Evolutionary conservation across 2,329 filamentous ascomycete genomes (phyloP).

Genomic region (Cladosporium velox): DNA sequence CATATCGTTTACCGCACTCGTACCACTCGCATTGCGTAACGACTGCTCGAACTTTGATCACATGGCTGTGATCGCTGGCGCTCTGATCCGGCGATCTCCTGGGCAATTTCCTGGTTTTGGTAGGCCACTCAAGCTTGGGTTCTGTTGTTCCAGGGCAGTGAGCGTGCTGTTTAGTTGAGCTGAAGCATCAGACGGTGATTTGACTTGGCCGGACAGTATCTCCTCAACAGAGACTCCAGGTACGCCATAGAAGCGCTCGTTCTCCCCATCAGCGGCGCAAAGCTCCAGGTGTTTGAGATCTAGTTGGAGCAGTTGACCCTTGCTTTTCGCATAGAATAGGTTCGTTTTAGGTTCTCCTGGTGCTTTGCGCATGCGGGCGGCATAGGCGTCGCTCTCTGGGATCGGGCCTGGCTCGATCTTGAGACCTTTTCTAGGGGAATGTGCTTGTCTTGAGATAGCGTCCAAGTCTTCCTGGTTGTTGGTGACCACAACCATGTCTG

Average conservation of each 20-base stretch:
- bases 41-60: not conserved
- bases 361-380: not conserved
- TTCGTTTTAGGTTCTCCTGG: not conserved
- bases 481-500: not conserved
- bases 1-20: too few species aligned
- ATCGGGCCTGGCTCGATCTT: not conserved
- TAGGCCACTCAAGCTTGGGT: not conserved
- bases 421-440: not conserved
- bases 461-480: not conserved
- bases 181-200: not conserved
- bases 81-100: not conserved
- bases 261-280: not conserved
- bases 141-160: not conserved
- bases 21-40: too few species aligned
- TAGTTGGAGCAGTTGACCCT: not conserved
- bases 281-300: not conserved
- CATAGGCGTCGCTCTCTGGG: not conserved
- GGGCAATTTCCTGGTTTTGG: not conserved
- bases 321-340: slow-evolving; percentile 1
- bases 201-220: not conserved
- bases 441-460: not conserved
- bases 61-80: not conserved
- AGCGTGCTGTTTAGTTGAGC: not conserved
- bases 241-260: slow-evolving; percentile 1
- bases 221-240: not conserved